Base-by-base conservation (phyloP, 495 filamentous ascomycete genomes). In the Cairneyella variabilis region DNA sequence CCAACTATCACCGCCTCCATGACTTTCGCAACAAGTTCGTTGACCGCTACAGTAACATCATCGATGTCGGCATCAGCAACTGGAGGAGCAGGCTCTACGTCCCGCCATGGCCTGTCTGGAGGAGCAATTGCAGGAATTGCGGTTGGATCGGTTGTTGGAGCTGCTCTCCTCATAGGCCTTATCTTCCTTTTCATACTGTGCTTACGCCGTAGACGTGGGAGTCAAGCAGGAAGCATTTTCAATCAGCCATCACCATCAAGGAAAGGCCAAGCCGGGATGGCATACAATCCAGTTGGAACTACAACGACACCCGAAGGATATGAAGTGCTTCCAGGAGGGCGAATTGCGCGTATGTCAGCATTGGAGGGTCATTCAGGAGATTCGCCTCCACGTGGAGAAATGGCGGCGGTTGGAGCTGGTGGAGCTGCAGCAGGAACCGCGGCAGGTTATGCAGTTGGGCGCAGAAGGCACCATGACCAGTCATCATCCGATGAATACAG, bases 301-400 rank as follows among this genome's bases (percentile, higher is more conserved):
- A 64, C 67, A 8, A 57, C 56, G 10, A 62, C 76, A 26, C 79
- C 83, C 12, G 72, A 77, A 50, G 82, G 79, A 28, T 88, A 86
- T 56, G 85, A 89, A 54, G 76, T 87, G 26, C 78, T 92, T 21
- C 87, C 91, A 32, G 92, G 91, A 26, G 91, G 90, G 30, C 83
- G 95, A 38, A 91, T 99, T 42, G 86, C 93, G 8, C 82, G 95
- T 30, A 97, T 99, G 95, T 91, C 92, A 26, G 95, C 95, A 11
- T 71, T 99, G 28, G 91, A 97, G 65, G 83, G 76, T 1, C 75
- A 80, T 53, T 76, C 83, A 0, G 82, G 76, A 49, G 76, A 80
- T 11, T 79, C 83, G 0, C 76, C 85, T 0, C 77, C 81, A 4
- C 77, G 62, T 12, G 65, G 58, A 9, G 66, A 57, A 21, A 40